Evolutionary conservation across 2,329 filamentous ascomycete genomes (phyloP), one percentile per base, ranked within the genome.

Genomic region (Fusarium sp.): DNA sequence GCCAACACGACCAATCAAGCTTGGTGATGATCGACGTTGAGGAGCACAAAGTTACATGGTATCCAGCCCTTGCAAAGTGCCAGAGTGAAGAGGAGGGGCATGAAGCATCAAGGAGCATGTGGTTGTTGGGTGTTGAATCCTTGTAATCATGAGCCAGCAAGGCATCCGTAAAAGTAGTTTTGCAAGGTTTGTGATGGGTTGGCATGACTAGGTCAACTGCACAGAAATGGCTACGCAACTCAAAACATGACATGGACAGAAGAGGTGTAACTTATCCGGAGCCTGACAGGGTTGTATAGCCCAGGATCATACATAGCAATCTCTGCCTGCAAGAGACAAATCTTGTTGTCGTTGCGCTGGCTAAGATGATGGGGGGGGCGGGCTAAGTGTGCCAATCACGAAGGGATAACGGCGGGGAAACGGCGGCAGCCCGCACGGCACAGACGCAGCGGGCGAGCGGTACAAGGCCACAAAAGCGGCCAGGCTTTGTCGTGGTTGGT

Each of bases 361-460:
- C 58, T 24, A 56, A 65, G 68, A 66, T 68, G 73, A n/a, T n/a
- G n/a, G n/a, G n/a, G 76, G 76, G 66, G 45, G 45, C 74, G 66
- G 65, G 69, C 75, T 68, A 65, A 63, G 47, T 50, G 58, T 66
- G 44, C 76, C 76, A 78, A 77, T 78, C 76, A 78, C 31, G 44
- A 44, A 39, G 50, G 45, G 38, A 36, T 42, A 51, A 50, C 44
- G 44, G 66, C 63, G 68, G 74, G 68, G 70, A 64, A 69, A 64
- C 65, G 56, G 69, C 75, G 68, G 68, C 74, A 76, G 72, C 58
- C 57, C 58, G 61, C 64, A 67, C 66, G 58, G 66, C 66, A 59
- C 65, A 69, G 65, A 69, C 72, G 75, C 71, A 59, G 67, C 60
- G 63, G 48, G 65, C 58, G 63, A 47, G 62, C 60, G 65, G 66